Base-by-base conservation (phyloP, 225 moss, liverwort and hornwort genomes). In the Asterella californica region DNA sequence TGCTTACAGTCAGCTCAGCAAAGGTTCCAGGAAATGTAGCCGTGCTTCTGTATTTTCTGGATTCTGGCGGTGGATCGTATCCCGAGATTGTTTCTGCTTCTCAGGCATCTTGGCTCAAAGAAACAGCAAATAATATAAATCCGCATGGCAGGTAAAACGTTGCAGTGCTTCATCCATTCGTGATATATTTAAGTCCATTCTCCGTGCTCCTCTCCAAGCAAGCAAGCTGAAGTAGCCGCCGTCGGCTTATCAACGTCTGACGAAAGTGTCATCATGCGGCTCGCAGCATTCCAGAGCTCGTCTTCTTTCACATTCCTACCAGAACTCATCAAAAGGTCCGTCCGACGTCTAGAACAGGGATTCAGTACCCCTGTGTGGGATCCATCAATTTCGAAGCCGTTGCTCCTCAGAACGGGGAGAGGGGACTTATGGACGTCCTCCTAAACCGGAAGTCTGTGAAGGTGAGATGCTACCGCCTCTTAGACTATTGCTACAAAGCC, bases 51-150 rank as follows among this genome's bases (percentile, higher is more conserved):
- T 93, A 94, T 70, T 91, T 96, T 68, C 68, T 96, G 72, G 95
- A 96, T 75, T 96, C 95, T 37, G 95, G 95, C 38, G 95, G 95
- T 80, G 95, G 95, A 53, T 89, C 95, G 12, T 90, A 92, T 86
- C 78, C 81, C 36, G 89, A 92, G 79, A 63, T 80, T 17, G 76
- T 96, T 76, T 92, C 95, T 75, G 84, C 87, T n/a, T 79, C 79
- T 71, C 95, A 96, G 88, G 74, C 78, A 77, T 75, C 87, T 33
- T 96, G 93, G 95, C 89, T 94, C 73, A 67, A 83, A 50, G 27
- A 78, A 70, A 70, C 73, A 45, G 84, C 95, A 42, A 74, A 82
- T 5, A 46, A 50, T 57, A 62, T 90, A 74, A 94, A 93, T 79
- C 87, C 88, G 12, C 38, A 34, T 68, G 87, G 78, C 84, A 89